Base-by-base conservation (phyloP, 1,284 basidiomycete genomes). In the Takashimella tepidaria region DNA sequence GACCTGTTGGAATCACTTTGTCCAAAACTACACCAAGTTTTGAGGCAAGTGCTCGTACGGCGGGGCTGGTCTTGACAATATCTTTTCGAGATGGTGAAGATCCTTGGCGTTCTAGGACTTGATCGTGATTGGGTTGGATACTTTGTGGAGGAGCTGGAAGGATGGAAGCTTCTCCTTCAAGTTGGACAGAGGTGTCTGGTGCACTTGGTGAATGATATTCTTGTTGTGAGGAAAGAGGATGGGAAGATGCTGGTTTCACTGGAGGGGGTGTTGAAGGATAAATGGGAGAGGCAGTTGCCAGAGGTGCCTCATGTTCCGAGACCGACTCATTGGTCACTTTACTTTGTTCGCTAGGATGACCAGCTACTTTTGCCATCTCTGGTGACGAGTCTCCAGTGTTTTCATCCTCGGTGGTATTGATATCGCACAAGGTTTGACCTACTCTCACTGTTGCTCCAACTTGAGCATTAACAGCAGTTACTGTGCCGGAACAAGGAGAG, bases 1-100 rank as follows among this genome's bases (percentile, higher is more conserved):
- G 47, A 60, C 75, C 24, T 79, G 84, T 11, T 82, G 85, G 1
- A 70, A 86, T 49, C 82, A 89, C 66, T 78, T 80, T 44, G n/a
- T 47, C 42, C 40, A 74, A 56, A 31, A 67, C 62, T 5, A 74
- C 50, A 24, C 61, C 66, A 10, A 72, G 52, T 40, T 58, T 62
- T 21, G 55, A 56, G 3, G 72, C 72, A 13, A 72, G 57, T 4
- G 67, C 66, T 2, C 72, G 55, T 3, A 68, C 61, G 0, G 72
- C 69, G 11, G 72, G 72, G 8, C 65, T 66, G 5, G 72, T 61
- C 53, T 63, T 63, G 37, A 69, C 57, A 23, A 64, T 63, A 41
- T 46, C 54, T 49, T 47, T 52, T 24, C 22, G 24, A 12, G n/a
- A n/a, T 44, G 40, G 21, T 4, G 27, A 27, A 26, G 53, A 52